Evolutionary conservation across 129 eudicot species (phyloP).

Genomic region (Escallonia herrerae): DNA sequence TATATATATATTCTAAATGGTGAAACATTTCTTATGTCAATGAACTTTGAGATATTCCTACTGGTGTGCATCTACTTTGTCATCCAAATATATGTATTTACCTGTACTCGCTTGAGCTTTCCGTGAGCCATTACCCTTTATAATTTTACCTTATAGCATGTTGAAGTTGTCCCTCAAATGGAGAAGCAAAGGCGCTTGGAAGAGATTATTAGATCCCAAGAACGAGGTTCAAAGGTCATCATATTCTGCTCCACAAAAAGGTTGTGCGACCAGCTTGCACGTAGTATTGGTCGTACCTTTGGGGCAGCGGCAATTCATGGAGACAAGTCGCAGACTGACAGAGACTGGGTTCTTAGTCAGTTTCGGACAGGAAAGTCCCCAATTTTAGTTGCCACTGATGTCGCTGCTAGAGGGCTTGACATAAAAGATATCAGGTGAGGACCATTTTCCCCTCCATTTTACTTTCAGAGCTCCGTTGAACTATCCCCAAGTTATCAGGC

Average conservation of each 20-base stretch:
- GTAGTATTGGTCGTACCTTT: conserved; percentile 65
- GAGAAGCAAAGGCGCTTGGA: conserved; percentile 90
- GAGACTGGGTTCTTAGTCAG: conserved; percentile 80
- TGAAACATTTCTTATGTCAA: too few species aligned
- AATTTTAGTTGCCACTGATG: conserved; percentile 89
- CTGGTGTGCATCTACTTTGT: background rate
- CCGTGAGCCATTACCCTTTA: too few species aligned
- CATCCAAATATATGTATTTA: too few species aligned
- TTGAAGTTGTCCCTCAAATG: conserved; percentile 80
- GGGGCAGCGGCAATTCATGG: conserved; percentile 98
- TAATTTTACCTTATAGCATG: conserved; percentile 38
- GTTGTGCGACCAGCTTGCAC: conserved; percentile 78
- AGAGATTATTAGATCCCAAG: conserved; percentile 85
- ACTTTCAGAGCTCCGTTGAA: background rate
- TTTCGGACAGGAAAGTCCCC: conserved; percentile 76
- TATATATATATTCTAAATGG: too few species aligned
- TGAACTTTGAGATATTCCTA: background rate
- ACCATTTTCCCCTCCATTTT: background rate
- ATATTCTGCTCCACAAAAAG: conserved; percentile 82
- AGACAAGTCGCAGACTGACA: conserved; percentile 79
- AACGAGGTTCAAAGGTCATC: conserved; percentile 77
- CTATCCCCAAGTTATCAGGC: background rate
- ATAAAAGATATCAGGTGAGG: conserved; percentile 76
- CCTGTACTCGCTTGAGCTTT: too few species aligned
- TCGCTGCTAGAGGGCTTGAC: conserved; percentile 95